phyloP scores from a whole-genome alignment of 306 rosid species.

The Senna tora region DNA sequence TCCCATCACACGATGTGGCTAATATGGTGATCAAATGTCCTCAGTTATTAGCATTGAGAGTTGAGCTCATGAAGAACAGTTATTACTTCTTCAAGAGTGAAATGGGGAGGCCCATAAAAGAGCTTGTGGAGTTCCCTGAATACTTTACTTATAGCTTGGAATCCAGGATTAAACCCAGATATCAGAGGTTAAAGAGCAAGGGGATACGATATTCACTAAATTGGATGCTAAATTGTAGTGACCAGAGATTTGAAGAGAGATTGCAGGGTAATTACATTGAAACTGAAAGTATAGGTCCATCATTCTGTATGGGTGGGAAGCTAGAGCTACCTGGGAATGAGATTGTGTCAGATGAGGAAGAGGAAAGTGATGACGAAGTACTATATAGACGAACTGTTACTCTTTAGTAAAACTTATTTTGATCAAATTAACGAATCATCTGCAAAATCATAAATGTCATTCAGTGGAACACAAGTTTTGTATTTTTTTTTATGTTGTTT shows the following conservation, averaged over 20 bases:
- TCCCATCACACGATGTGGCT: slow-evolving; percentile 63
- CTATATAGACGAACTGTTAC: slow-evolving; percentile 80
- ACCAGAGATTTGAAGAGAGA: slow-evolving; percentile 93
- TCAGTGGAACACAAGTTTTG: slow-evolving; percentile 7
- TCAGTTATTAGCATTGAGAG: slow-evolving; percentile 66
- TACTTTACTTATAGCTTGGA: slow-evolving; percentile 95
- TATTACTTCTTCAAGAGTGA: slow-evolving; percentile 82
- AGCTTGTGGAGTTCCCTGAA: slow-evolving; percentile 87
- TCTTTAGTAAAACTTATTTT: slow-evolving; percentile 40
- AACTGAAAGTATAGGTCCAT: slow-evolving; percentile 74
- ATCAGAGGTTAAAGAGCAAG: slow-evolving; percentile 66
- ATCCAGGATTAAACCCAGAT: slow-evolving; percentile 88
- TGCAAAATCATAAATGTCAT: slow-evolving; percentile 14
- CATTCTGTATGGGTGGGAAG: slow-evolving; percentile 83
- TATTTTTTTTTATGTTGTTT: not conserved
- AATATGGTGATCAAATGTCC: slow-evolving; percentile 81
- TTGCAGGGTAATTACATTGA: slow-evolving; percentile 83
- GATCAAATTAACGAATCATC: slow-evolving; percentile 32
- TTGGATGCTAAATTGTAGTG: slow-evolving; percentile 93
- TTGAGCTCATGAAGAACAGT: slow-evolving; percentile 86
- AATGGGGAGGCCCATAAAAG: slow-evolving; percentile 80
- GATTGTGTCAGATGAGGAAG: slow-evolving; percentile 79
- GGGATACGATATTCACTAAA: slow-evolving; percentile 77
- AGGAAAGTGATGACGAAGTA: slow-evolving; percentile 77
- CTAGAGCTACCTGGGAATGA: slow-evolving; percentile 74